A percentile compares a stretch with the other conserved stretches of the same genome.
These are phyloP conservation scores for Russula dissimulans DNA, from an alignment of 768 basidiomycete genomes.

Conservation along the genomic window DNA sequence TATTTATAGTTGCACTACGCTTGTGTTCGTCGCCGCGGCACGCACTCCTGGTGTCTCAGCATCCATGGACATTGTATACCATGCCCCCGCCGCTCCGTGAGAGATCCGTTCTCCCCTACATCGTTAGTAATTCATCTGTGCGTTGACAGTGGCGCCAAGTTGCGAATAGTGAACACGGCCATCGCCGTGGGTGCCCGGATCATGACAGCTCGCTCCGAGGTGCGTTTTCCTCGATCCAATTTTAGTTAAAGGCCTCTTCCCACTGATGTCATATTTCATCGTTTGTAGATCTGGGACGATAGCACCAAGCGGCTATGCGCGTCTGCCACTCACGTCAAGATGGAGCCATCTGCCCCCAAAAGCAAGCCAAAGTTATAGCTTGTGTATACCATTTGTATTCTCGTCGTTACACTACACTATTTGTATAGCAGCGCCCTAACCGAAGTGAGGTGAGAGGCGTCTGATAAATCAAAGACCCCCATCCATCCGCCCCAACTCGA, in stretches of 20 bases:
- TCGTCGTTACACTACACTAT: neutral
- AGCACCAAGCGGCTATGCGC: constrained; percentile 17
- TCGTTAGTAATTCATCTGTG: neutral
- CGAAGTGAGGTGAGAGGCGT: no score
- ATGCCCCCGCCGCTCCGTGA: constrained; percentile 21
- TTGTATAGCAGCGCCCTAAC: neutral
- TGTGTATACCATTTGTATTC: neutral
- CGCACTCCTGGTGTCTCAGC: constrained; percentile 16
- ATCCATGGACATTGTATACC: constrained; percentile 17
- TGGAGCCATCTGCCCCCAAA: constrained; percentile 17
- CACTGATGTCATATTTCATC: neutral
- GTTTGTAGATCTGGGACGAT: constrained; percentile 20
- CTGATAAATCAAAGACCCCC: neutral
- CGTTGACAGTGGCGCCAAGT: constrained; percentile 15
- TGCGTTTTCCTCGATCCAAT: neutral
- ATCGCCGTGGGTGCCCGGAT: constrained; percentile 20
- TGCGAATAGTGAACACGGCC: constrained; percentile 22
- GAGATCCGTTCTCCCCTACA: neutral
- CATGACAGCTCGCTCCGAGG: constrained; percentile 22
- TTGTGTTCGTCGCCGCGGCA: constrained; percentile 10
- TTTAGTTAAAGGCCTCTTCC: no score
- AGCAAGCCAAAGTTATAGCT: constrained; percentile 11
- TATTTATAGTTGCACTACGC: constrained; percentile 18
- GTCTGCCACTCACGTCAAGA: constrained; percentile 20
- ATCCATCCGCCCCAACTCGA: no score